phyloP scores from a whole-genome alignment of 2,329 filamentous ascomycete species.

The Aspergillus novoparasiticus region DNA sequence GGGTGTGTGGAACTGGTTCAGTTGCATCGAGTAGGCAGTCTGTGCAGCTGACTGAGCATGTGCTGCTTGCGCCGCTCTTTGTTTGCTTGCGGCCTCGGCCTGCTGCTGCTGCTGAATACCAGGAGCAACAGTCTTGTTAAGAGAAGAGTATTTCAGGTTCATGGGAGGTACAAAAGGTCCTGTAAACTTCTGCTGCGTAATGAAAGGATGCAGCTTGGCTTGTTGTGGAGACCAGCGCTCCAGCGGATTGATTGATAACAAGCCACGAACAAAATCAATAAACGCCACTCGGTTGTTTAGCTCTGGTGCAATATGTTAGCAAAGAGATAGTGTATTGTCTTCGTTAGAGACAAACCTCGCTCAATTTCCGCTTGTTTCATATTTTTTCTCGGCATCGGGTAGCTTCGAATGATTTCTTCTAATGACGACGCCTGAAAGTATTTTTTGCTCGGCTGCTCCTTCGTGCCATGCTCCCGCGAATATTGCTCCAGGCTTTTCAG shows the following conservation, averaged over 20 bases:
- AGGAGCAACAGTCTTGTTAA: slow-evolving; percentile 84
- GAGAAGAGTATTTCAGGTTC: slow-evolving; percentile 86
- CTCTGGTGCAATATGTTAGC: slow-evolving; percentile 61
- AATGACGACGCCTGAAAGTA: slow-evolving; percentile 95
- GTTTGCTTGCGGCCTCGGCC: slow-evolving; percentile 90
- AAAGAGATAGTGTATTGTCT: background rate
- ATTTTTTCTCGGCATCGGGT: slow-evolving; percentile 97
- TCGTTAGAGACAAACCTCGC: slow-evolving; percentile 66
- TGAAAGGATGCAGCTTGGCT: slow-evolving; percentile 95
- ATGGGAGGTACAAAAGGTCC: slow-evolving; percentile 95
- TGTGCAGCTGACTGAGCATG: slow-evolving; percentile 71
- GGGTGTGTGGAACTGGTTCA: slow-evolving; percentile 56
- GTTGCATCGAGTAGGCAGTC: slow-evolving; percentile 67
- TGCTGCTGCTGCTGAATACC: slow-evolving; percentile 96
- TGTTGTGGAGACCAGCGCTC: slow-evolving; percentile 98
- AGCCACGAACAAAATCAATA: slow-evolving; percentile 93
- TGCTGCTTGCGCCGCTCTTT: slow-evolving; percentile 69
- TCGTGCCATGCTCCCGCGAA: slow-evolving; percentile 89
- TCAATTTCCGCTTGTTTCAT: slow-evolving; percentile 98
- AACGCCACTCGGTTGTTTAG: slow-evolving; percentile 98
- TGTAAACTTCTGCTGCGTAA: slow-evolving; percentile 96
- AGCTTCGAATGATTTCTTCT: slow-evolving; percentile 95
- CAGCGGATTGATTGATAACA: slow-evolving; percentile 91
- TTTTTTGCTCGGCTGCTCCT: slow-evolving; percentile 99
- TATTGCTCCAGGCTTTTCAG: slow-evolving; percentile 99